Evolutionary conservation across 2,329 filamentous ascomycete species (phyloP).

Genomic region (Aspergillus hortae): DNA sequence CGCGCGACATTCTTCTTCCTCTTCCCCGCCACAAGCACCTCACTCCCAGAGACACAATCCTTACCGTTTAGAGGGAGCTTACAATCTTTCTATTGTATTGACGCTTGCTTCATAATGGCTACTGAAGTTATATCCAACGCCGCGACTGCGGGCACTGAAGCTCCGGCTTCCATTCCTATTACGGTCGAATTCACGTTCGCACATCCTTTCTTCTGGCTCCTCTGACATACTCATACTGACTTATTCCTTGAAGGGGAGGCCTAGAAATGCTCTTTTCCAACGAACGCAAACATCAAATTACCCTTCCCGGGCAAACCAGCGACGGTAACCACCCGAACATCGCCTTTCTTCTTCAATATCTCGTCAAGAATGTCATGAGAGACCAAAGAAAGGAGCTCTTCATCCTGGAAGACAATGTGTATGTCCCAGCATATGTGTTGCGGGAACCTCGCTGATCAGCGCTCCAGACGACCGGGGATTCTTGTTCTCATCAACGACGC

Average conservation of each 20-base stretch:
- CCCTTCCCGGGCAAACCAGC: constrained; percentile 61
- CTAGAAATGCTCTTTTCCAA: constrained; percentile 92
- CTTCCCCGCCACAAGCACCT: too few relatives aligned
- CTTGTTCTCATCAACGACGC: constrained; percentile 96
- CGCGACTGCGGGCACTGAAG: constrained; percentile 7
- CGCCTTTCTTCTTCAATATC: constrained; percentile 70
- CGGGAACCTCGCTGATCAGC: neutral
- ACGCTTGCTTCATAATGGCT: constrained; percentile 1
- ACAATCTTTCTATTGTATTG: neutral
- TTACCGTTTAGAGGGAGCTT: too few relatives aligned
- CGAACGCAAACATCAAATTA: constrained; percentile 67
- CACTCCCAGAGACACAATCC: too few relatives aligned
- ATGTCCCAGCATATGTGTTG: constrained; percentile 43
- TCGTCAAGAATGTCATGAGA: constrained; percentile 79
- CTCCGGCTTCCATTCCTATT: constrained; percentile 48
- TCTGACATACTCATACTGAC: constrained; percentile 4
- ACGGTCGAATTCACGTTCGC: constrained; percentile 71
- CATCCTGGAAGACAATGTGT: constrained; percentile 83
- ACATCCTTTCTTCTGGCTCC: neutral
- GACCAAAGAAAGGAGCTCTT: constrained; percentile 85
- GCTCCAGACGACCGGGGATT: constrained; percentile 79
- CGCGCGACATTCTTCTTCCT: neutral
- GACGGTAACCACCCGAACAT: constrained; percentile 64
- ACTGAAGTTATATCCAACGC: constrained; percentile 7
- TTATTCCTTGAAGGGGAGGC: constrained; percentile 62